These are phyloP conservation scores for Fragilariopsis cylindrus DNA, from an alignment of 108 stramenopile genomes.

Conservation along the genomic window DNA sequence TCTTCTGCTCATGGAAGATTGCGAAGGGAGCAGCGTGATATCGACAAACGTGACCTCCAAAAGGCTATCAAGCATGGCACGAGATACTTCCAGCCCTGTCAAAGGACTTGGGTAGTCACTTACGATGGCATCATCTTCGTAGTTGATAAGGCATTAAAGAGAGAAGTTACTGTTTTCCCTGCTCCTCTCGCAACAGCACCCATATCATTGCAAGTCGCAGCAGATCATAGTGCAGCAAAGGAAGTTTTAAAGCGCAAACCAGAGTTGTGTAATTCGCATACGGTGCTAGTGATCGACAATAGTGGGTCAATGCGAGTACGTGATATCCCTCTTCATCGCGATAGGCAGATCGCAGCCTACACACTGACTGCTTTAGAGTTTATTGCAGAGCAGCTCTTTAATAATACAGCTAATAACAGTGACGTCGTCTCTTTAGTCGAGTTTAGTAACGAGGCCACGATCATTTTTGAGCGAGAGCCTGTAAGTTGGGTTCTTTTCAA, in stretches of 20 bases:
- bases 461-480: constrained; percentile 47
- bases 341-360: constrained; percentile 55
- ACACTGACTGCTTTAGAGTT: constrained; percentile 55
- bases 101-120: constrained; percentile 45
- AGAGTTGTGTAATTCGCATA: constrained; percentile 51
- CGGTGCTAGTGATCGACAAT: constrained; percentile 63
- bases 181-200: constrained; percentile 42
- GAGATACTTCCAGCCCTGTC: neutral
- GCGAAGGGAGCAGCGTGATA: constrained; percentile 55
- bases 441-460: constrained; percentile 38
- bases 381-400: constrained; percentile 61
- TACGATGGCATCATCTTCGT: constrained; percentile 57
- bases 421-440: constrained; percentile 63
- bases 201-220: constrained; percentile 23
- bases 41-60: constrained; percentile 51
- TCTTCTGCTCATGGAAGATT: constrained; percentile 60
- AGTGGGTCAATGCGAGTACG: constrained; percentile 51
- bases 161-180: constrained; percentile 53
- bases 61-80: constrained; percentile 56
- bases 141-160: constrained; percentile 32
- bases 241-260: constrained; percentile 47
- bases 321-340: constrained; percentile 49
- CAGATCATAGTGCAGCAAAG: constrained; percentile 32
- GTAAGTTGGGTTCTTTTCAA: constrained; percentile 70
- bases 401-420: constrained; percentile 39